Conservation (phyloP, 192 early-diverging fungal genomes). For the Coemansia sp. region DNA sequence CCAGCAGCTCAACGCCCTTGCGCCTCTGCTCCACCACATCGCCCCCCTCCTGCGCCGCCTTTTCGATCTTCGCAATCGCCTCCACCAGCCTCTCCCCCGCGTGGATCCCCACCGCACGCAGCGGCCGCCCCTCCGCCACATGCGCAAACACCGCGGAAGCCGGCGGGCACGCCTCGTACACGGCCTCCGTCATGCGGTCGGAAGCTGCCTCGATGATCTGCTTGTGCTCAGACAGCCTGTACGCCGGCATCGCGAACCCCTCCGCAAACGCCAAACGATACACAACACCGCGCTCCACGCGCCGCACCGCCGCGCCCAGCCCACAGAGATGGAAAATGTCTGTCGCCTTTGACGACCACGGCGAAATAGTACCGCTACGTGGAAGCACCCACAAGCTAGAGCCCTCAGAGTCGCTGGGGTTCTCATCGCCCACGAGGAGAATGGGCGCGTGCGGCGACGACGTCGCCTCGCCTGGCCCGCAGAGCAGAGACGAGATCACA, state of each 20-base stretch:
- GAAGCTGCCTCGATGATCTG: constrained; percentile 56
- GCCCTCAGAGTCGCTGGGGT: neutral
- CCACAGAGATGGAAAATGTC: constrained; percentile 95
- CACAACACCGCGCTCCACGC: constrained; percentile 88
- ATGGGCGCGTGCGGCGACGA: constrained; percentile 26
- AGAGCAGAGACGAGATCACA: constrained; percentile 34
- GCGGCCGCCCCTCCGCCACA: constrained; percentile 47
- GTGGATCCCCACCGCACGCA: constrained; percentile 61
- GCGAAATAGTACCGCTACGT: constrained; percentile 93
- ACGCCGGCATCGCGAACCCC: constrained; percentile 9
- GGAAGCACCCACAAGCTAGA: constrained; percentile 75
- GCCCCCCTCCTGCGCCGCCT: neutral
- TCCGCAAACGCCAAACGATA: constrained; percentile 63
- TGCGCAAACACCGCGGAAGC: constrained; percentile 71
- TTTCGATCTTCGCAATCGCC: constrained; percentile 31
- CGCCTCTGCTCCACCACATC: neutral
- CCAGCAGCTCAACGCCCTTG: constrained; percentile 58
- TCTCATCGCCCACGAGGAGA: constrained; percentile 20
- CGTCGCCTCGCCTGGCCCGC: constrained; percentile 23
- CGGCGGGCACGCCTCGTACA: constrained; percentile 65
- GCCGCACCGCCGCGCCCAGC: constrained; percentile 64
- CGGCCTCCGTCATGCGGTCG: constrained; percentile 95
- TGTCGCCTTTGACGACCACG: constrained; percentile 99
- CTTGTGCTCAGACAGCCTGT: constrained; percentile 53
- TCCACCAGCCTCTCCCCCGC: constrained; percentile 18